A percentile compares a stretch with the other conserved stretches of the same genome.
phyloP scores from a whole-genome alignment of 2,329 filamentous ascomycete species.

The Trichophyton verrucosum region DNA sequence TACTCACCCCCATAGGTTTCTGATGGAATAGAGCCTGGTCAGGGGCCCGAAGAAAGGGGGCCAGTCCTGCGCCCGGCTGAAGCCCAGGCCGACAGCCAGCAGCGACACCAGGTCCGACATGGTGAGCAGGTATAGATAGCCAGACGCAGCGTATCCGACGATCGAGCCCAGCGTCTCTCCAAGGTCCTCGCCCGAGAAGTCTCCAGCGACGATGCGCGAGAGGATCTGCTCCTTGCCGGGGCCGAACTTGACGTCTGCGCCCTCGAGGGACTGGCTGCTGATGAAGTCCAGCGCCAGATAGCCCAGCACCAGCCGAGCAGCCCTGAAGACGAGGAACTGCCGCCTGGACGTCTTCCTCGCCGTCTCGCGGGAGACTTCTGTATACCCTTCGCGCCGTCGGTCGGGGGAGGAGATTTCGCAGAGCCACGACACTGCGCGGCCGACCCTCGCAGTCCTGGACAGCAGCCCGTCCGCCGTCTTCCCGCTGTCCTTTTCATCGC shows the following conservation, averaged over 20 bases:
- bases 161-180: constrained; percentile 6
- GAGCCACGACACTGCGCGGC: neutral
- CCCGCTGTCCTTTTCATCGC: neutral
- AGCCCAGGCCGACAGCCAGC: constrained; percentile 4
- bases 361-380: neutral
- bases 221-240: constrained; percentile 7
- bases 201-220: neutral
- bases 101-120: neutral
- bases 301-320: constrained; percentile 4
- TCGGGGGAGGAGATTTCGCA: constrained; percentile 1
- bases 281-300: constrained; percentile 9
- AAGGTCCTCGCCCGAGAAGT: constrained; percentile 2
- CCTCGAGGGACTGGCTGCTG: constrained; percentile 2
- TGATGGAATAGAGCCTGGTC: constrained; percentile 7
- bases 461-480: neutral
- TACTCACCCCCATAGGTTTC: constrained; percentile 11
- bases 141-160: constrained; percentile 2
- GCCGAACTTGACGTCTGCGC: constrained; percentile 4
- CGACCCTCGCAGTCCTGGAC: neutral
- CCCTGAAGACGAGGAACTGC: constrained; percentile 6
- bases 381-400: neutral
- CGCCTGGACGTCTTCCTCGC: neutral
- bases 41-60: constrained; percentile 8
- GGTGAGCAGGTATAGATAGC: neutral
- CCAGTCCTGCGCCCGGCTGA: constrained; percentile 4